Conservation (phyloP, 176 grass and related monocot species). For the Saccharum officinarum region DNA sequence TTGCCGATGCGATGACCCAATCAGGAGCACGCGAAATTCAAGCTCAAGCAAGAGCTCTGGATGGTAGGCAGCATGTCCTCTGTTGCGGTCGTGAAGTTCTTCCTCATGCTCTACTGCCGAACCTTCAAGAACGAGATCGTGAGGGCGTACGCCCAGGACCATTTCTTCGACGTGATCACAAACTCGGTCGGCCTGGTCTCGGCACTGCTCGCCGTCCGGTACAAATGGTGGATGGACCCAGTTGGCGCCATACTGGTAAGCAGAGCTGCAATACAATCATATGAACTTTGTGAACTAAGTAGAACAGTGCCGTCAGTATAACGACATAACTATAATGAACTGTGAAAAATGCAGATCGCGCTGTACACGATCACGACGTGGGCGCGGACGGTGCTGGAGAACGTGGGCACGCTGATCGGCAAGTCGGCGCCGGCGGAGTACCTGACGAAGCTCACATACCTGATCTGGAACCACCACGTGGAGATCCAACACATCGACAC, state of each 20-base stretch:
- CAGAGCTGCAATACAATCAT: background rate
- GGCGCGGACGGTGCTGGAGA: conserved; percentile 83
- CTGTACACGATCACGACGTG: conserved; percentile 78
- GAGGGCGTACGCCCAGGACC: conserved; percentile 81
- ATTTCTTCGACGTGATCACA: conserved; percentile 97
- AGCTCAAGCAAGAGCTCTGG: conserved; percentile 61
- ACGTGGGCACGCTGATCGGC: conserved; percentile 70
- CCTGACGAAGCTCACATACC: conserved; percentile 84
- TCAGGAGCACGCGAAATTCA: conserved; percentile 62
- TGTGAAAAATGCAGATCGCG: conserved; percentile 50
- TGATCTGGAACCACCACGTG: conserved; percentile 86
- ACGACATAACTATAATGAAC: background rate
- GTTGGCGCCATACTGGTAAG: conserved; percentile 87
- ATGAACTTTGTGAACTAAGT: background rate
- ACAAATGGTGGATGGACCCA: conserved; percentile 93
- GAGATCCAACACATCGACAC: conserved; percentile 84
- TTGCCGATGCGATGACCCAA: background rate
- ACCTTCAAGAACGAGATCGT: conserved; percentile 93
- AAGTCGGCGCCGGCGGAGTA: conserved; percentile 73
- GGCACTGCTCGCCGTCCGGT: conserved; percentile 62
- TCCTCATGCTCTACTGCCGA: conserved; percentile 91
- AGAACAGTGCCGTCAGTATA: background rate
- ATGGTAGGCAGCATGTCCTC: conserved; percentile 93
- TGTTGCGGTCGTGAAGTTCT: conserved; percentile 71
- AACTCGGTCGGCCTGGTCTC: conserved; percentile 80